Evolutionary conservation across 177 flowering plant species (phyloP).

Genomic region (Vitis hybrid): DNA sequence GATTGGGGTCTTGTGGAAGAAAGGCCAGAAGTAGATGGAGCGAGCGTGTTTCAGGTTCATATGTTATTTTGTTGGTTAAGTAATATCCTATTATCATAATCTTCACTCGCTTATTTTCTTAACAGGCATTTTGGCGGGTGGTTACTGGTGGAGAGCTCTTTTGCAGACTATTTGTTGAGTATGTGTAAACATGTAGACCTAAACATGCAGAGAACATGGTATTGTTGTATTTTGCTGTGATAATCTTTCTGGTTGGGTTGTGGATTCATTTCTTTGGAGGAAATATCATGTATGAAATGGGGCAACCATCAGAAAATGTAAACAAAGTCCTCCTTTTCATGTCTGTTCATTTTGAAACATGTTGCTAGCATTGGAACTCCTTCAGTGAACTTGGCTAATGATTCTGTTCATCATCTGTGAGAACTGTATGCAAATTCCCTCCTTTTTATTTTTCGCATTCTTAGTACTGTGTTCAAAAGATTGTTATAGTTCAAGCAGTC

Average conservation of each 20-base stretch:
- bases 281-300: too few relatives aligned
- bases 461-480: too few relatives aligned
- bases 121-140: constrained; percentile 12
- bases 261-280: too few relatives aligned
- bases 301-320: too few relatives aligned
- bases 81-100: too few relatives aligned
- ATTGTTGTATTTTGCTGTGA: background rate
- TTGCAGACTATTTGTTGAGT: constrained; percentile 10
- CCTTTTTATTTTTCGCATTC: too few relatives aligned
- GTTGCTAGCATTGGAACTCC: too few relatives aligned
- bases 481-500: too few relatives aligned
- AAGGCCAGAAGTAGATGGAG: constrained; percentile 33
- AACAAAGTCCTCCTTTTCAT: too few relatives aligned
- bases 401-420: background rate
- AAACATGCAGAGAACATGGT: background rate
- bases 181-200: background rate
- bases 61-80: background rate
- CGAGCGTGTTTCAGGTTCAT: constrained; percentile 2
- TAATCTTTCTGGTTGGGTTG: background rate
- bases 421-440: background rate
- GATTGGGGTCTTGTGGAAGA: constrained; percentile 84
- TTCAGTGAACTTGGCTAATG: background rate
- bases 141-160: constrained; percentile 1
- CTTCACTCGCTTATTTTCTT: background rate
- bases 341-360: too few relatives aligned